Percentiles rank a stretch among this genome's conserved stretches.
Conservation (phyloP, 164 flowering plant genomes). For the Vitis rupestris region DNA sequence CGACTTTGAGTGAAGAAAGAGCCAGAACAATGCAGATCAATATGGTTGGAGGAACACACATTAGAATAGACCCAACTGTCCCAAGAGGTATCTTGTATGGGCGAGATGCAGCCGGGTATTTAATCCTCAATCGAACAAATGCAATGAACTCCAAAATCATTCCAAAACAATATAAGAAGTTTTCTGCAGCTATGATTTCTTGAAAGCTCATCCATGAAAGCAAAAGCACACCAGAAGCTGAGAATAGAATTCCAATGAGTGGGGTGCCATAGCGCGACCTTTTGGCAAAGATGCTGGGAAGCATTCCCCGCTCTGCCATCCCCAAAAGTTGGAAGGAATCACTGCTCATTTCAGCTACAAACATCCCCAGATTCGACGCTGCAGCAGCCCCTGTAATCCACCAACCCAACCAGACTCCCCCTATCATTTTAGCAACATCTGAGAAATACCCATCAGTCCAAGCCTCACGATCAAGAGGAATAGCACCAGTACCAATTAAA, state of each 20-base stretch:
- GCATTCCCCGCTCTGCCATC: constrained; percentile 64
- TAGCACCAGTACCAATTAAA: constrained; percentile 47
- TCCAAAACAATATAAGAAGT: too few relatives aligned
- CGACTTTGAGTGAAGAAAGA: constrained; percentile 39
- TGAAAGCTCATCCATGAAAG: too few relatives aligned
- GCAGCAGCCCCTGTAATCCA: constrained; percentile 60
- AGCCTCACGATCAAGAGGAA: constrained; percentile 30
- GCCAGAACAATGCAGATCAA: constrained; percentile 46
- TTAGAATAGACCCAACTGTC: constrained; percentile 40
- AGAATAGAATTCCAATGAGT: constrained; percentile 35
- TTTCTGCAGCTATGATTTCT: too few relatives aligned
- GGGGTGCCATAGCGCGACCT: constrained; percentile 60
- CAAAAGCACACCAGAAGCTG: too few relatives aligned
- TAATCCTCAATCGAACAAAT: constrained; percentile 44
- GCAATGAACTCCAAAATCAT: constrained; percentile 55
- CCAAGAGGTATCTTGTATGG: constrained; percentile 59
- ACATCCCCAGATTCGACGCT: constrained; percentile 60
- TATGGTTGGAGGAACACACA: constrained; percentile 52
- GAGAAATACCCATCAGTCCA: constrained; percentile 64
- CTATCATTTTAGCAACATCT: constrained; percentile 44
- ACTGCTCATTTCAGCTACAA: constrained; percentile 65
- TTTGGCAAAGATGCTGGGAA: constrained; percentile 46
- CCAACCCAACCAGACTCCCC: constrained; percentile 53
- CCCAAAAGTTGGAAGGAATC: constrained; percentile 62
- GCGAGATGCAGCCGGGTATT: constrained; percentile 38